Evolutionary conservation across 2,329 filamentous ascomycete species (phyloP), one percentile per base, ranked within the genome.

Genomic region (Penicillium sp.): DNA sequence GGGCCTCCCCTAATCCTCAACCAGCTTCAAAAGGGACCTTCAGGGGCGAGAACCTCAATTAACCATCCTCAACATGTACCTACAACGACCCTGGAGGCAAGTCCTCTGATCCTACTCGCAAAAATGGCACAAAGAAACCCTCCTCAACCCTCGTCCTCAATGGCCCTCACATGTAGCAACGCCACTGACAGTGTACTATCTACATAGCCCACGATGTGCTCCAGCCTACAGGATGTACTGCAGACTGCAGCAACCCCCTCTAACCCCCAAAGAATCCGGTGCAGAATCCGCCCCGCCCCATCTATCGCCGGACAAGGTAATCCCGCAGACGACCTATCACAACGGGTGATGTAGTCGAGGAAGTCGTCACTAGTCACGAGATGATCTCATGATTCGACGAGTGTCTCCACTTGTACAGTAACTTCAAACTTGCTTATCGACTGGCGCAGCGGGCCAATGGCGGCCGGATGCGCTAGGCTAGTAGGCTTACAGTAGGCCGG

Each of bases 381-480:
- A 58, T 66, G 62, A 63, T 60, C 50, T 63, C 61, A 63, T 64
- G 56, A 52, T 58, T 59, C 47, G 34, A 31, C 31, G 25, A 25
- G 25, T 15, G 15, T 35, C 31, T 22, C 51, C 28, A 31, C 35
- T 52, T 10, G 39, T 14, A 28, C 5, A 5, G 25, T 28, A 17
- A 35, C 39, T 20, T 20, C 20, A 20, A 20, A 20, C 20, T 42
- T 8, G 6, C n/a, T 55, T 17, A 38, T 37, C 37, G 31, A 47
- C 28, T 43, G 10, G 34, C 25, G 5, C 25, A 28, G 17, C 11
- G 48, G 20, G 47, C 52, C 41, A 55, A 47, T 55, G 39, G 52
- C 51, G 43, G 20, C 48, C 48, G 57, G 57, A 59, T 45, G 60
- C 47, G 41, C 38, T 25, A 14, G 49, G 20, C 20, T 2, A 20